These are phyloP conservation scores for Moringa oleifera DNA, from an alignment of 345 rosid species.

Conservation along the genomic window DNA sequence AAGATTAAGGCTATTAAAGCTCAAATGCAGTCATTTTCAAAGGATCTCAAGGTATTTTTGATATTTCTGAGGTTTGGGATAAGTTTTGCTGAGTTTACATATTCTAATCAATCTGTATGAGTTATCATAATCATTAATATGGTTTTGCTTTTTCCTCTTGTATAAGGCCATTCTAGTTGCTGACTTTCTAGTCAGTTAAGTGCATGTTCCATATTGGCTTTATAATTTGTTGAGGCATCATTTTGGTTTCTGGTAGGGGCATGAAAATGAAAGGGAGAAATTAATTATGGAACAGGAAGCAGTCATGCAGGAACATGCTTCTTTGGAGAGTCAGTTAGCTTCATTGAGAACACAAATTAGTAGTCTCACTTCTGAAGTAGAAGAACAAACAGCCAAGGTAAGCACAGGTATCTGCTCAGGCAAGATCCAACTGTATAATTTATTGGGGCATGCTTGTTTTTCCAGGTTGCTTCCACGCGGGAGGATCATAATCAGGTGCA, in stretches of 20 bases:
- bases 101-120: no score
- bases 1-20: conserved; percentile 61
- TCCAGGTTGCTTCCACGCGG: conserved; percentile 59
- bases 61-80: background rate
- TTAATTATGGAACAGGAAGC: conserved; percentile 88
- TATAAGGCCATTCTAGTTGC: no score
- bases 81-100: no score
- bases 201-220: conserved; percentile 2
- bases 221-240: conserved; percentile 10
- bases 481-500: conserved; percentile 54
- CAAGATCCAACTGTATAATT: background rate
- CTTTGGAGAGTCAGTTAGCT: conserved; percentile 73
- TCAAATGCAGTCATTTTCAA: conserved; percentile 64
- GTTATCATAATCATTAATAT: no score
- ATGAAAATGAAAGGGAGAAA: conserved; percentile 72
- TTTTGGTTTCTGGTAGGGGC: conserved; percentile 42
- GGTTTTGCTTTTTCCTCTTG: no score
- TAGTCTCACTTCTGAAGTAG: conserved; percentile 58
- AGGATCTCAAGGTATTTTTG: conserved; percentile 65
- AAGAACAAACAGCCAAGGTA: conserved; percentile 70
- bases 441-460: conserved; percentile 18
- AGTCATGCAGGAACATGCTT: conserved; percentile 48
- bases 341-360: conserved; percentile 53
- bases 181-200: background rate
- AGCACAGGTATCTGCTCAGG: conserved; percentile 12